phyloP scores from a whole-genome alignment of 176 grass and related monocot species.

The Zizania latifolia region DNA sequence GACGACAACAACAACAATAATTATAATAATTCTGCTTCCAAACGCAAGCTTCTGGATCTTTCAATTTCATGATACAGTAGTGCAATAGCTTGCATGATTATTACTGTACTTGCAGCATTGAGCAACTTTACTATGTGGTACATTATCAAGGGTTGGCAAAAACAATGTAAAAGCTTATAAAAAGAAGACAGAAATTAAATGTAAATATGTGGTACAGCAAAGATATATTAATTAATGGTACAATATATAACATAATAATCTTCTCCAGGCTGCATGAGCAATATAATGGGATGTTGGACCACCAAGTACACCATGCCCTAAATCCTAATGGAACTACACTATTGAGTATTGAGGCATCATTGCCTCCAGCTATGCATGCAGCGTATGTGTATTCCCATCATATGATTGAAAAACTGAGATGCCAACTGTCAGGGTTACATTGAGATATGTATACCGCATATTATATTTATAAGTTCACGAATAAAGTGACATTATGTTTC shows the following conservation, averaged over 20 bases:
- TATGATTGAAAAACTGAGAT: neutral
- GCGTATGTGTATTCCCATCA: neutral
- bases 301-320: conserved; percentile 4
- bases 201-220: conserved; percentile 1
- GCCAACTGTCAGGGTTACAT: no score
- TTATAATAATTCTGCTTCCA: neutral
- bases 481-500: no score
- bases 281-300: neutral
- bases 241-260: no score
- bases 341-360: conserved; percentile 17
- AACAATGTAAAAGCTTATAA: neutral
- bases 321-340: conserved; percentile 13
- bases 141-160: neutral
- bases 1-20: no score
- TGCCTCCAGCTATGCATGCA: neutral
- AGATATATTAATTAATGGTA: neutral
- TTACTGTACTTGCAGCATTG: neutral
- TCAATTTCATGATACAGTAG: no score
- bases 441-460: no score
- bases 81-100: neutral
- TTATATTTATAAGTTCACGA: no score
- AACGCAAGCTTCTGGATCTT: neutral
- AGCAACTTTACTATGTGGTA: neutral
- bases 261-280: neutral
- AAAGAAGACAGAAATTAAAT: neutral